These are phyloP conservation scores for Leucogyrophana mollusca DNA, from an alignment of 768 basidiomycete species.

Conservation along the genomic window DNA sequence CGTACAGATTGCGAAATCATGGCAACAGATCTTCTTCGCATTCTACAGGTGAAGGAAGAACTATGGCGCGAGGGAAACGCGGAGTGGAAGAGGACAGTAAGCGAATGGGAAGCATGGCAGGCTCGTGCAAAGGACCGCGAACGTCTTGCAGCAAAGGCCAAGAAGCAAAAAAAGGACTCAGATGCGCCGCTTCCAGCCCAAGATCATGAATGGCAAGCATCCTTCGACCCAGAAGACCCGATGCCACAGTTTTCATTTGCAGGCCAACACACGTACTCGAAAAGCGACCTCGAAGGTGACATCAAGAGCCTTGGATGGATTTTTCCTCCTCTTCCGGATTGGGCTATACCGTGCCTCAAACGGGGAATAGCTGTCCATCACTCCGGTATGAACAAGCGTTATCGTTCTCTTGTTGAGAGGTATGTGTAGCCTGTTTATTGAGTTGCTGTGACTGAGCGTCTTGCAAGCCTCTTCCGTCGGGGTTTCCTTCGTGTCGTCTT, in stretches of 20 bases:
- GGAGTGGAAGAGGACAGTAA: slow-evolving; percentile 50
- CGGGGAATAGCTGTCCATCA: slow-evolving; percentile 73
- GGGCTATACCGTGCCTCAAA: slow-evolving; percentile 47
- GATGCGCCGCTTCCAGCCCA: slow-evolving; percentile 23
- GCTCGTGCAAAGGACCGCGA: slow-evolving; percentile 46
- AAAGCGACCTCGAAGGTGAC: slow-evolving; percentile 48
- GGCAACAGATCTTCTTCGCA: slow-evolving; percentile 34
- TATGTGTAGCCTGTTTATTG: slow-evolving; percentile 14
- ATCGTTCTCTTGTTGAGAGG: slow-evolving; percentile 60
- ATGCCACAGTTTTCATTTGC: slow-evolving; percentile 62
- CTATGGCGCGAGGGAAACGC: slow-evolving; percentile 46
- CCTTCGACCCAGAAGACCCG: slow-evolving; percentile 59
- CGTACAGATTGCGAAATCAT: slow-evolving; percentile 57
- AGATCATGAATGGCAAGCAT: slow-evolving; percentile 43
- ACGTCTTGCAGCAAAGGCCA: slow-evolving; percentile 37
- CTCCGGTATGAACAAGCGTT: slow-evolving; percentile 63
- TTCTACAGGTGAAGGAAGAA: slow-evolving; percentile 43
- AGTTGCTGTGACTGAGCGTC: neutral
- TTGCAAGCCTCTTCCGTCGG: slow-evolving; percentile 52
- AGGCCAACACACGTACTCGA: slow-evolving; percentile 40
- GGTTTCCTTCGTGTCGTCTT: slow-evolving; percentile 66
- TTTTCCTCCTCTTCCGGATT: slow-evolving; percentile 33
- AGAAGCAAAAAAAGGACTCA: slow-evolving; percentile 36
- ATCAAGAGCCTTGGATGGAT: slow-evolving; percentile 34
- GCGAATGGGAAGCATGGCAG: slow-evolving; percentile 52